Evolutionary conservation across 2,329 filamentous ascomycete species (phyloP).

Genomic region (Penicillium sp.): DNA sequence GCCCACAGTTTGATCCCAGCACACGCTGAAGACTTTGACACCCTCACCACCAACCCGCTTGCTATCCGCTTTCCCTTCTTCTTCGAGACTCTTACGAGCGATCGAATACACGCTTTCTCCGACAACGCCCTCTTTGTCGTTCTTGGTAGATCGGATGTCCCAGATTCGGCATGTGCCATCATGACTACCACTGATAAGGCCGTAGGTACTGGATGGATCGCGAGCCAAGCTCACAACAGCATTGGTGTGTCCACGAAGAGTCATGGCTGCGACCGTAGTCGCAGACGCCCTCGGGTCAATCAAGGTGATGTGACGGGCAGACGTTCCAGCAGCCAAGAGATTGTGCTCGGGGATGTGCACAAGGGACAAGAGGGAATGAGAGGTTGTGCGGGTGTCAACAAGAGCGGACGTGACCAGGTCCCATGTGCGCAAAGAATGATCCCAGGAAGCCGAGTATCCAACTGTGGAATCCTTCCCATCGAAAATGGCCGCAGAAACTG

Average conservation of each 20-base stretch:
- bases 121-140: conserved; percentile 52
- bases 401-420: conserved; percentile 75
- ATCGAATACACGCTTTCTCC: conserved; percentile 73
- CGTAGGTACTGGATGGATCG: conserved; percentile 65
- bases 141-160: conserved; percentile 71
- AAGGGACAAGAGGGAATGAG: conserved; percentile 75
- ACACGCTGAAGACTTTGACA: conserved; percentile 81
- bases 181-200: conserved; percentile 82
- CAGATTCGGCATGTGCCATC: conserved; percentile 91
- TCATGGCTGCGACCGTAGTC: conserved; percentile 73
- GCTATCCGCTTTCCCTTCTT: conserved; percentile 53
- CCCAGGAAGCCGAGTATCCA: conserved; percentile 84
- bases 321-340: conserved; percentile 68
- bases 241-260: conserved; percentile 84
- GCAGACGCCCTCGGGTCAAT: conserved; percentile 80
- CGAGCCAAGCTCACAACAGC: conserved; percentile 54
- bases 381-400: conserved; percentile 76
- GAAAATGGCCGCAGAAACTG: conserved; percentile 76
- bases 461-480: conserved; percentile 79
- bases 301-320: conserved; percentile 82
- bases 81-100: conserved; percentile 64
- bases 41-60: conserved; percentile 69
- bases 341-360: conserved; percentile 62
- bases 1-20: conserved; percentile 78
- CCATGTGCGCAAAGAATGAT: conserved; percentile 85